A percentile compares a stretch with the other conserved stretches of the same genome.
phyloP scores from a whole-genome alignment of 768 basidiomycete species.

The Phylloporus sp. region DNA sequence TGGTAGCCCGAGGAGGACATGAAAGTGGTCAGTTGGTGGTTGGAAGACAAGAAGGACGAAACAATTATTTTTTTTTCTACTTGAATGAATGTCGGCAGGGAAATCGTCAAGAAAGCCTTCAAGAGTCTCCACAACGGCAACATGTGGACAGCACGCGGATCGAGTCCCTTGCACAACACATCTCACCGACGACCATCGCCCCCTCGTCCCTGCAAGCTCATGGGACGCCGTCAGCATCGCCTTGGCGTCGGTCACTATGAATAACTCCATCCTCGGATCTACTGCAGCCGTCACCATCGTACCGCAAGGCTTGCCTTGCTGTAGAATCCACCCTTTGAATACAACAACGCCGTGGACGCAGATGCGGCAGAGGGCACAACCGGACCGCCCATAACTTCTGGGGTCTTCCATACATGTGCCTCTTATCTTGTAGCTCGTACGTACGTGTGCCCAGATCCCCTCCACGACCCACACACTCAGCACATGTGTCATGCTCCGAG shows the following conservation, averaged over 20 bases:
- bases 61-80: conserved; percentile 10
- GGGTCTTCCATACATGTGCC: conserved; percentile 17
- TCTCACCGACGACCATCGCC: no score
- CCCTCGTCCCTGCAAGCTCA: no score
- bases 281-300: no score
- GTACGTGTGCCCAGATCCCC: conserved; percentile 13
- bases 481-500: conserved; percentile 5
- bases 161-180: no score
- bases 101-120: no score
- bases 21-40: conserved; percentile 22
- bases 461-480: conserved; percentile 1
- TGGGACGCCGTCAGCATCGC: no score
- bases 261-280: no score
- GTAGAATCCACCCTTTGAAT: background rate
- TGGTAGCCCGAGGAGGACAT: conserved; percentile 25
- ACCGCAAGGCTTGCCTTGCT: no score
- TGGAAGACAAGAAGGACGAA: conserved; percentile 5
- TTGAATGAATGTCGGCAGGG: background rate
- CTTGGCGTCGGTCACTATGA: no score
- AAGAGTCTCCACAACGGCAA: no score
- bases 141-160: no score
- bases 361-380: conserved; percentile 15
- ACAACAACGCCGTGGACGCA: background rate
- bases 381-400: conserved; percentile 7
- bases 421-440: conserved; percentile 17